Percentiles rank a stretch among this genome's conserved stretches.
These are phyloP conservation scores for Phytophthora tentaculata DNA, from an alignment of 352 stramenopile genomes.

Conservation along the genomic window DNA sequence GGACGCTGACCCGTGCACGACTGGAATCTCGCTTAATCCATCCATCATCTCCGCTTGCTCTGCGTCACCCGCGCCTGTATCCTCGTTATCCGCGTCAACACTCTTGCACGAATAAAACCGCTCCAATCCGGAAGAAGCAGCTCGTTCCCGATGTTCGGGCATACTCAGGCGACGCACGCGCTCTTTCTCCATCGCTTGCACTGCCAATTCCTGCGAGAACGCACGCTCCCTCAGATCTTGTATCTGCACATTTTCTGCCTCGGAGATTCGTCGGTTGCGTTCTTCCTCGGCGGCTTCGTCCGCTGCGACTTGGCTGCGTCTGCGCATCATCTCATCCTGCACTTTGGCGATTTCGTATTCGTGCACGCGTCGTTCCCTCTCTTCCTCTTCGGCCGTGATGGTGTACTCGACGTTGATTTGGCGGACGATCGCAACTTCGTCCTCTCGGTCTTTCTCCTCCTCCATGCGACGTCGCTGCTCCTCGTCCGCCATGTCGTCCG, in stretches of 20 bases:
- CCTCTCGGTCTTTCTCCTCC: slow-evolving; percentile 56
- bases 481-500: slow-evolving; percentile 58
- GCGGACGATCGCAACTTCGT: slow-evolving; percentile 69
- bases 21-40: slow-evolving; percentile 67
- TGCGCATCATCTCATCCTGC: slow-evolving; percentile 65
- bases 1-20: slow-evolving; percentile 54
- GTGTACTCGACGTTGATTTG: slow-evolving; percentile 81
- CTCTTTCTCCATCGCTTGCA: slow-evolving; percentile 64
- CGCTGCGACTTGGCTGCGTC: slow-evolving; percentile 47
- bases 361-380: slow-evolving; percentile 65
- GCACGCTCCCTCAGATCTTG: slow-evolving; percentile 37
- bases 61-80: background rate
- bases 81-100: slow-evolving; percentile 20
- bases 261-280: slow-evolving; percentile 52
- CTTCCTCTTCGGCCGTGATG: slow-evolving; percentile 62
- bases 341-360: slow-evolving; percentile 71
- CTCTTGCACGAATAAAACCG: slow-evolving; percentile 38
- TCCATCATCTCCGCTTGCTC: slow-evolving; percentile 1
- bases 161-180: slow-evolving; percentile 60
- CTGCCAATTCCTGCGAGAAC: slow-evolving; percentile 40
- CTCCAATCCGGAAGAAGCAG: slow-evolving; percentile 18
- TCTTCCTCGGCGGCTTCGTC: slow-evolving; percentile 54
- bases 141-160: slow-evolving; percentile 49
- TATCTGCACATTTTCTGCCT: slow-evolving; percentile 33
- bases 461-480: slow-evolving; percentile 62